Evolutionary conservation across 768 basidiomycete species (phyloP).

Genomic region (Serendipita vermifera): DNA sequence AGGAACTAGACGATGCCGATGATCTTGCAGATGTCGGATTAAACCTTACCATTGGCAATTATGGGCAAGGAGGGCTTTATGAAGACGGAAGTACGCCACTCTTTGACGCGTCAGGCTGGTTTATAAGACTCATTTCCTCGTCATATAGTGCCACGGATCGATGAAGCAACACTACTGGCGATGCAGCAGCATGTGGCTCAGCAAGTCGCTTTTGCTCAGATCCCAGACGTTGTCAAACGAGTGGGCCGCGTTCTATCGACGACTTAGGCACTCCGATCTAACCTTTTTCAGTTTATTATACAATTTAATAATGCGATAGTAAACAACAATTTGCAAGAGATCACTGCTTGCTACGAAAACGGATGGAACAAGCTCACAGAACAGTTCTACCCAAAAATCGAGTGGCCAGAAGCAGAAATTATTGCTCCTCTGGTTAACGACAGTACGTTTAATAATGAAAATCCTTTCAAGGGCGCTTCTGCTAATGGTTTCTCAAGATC

Average conservation of each 20-base stretch:
- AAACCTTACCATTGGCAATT: slow-evolving; percentile 51
- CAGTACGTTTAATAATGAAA: slow-evolving; percentile 34
- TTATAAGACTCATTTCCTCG: not conserved
- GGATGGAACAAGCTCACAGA: slow-evolving; percentile 96
- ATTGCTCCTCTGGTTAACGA: slow-evolving; percentile 91
- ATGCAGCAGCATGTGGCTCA: slow-evolving; percentile 78
- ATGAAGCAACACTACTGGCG: slow-evolving; percentile 54
- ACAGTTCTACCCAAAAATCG: slow-evolving; percentile 85
- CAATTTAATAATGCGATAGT: slow-evolving; percentile 89
- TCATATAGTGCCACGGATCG: slow-evolving; percentile 39
- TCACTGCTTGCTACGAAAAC: slow-evolving; percentile 87
- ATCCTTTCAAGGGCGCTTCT: not conserved
- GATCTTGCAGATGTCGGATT: slow-evolving; percentile 59
- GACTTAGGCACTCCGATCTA: not conserved
- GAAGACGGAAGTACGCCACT: slow-evolving; percentile 41
- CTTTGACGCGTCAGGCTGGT: too few species aligned
- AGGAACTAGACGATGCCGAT: slow-evolving; percentile 69
- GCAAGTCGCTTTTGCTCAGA: slow-evolving; percentile 66
- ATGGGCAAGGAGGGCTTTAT: slow-evolving; percentile 53
- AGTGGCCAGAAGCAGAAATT: slow-evolving; percentile 96
- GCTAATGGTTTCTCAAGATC: slow-evolving; percentile 37
- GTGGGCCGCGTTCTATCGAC: slow-evolving; percentile 32
- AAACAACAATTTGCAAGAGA: slow-evolving; percentile 81
- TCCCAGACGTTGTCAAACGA: slow-evolving; percentile 81
- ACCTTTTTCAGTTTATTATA: slow-evolving; percentile 62